Evolutionary conservation across 2,329 filamentous ascomycete species (phyloP).

Genomic region (Colletotrichum orbiculare): DNA sequence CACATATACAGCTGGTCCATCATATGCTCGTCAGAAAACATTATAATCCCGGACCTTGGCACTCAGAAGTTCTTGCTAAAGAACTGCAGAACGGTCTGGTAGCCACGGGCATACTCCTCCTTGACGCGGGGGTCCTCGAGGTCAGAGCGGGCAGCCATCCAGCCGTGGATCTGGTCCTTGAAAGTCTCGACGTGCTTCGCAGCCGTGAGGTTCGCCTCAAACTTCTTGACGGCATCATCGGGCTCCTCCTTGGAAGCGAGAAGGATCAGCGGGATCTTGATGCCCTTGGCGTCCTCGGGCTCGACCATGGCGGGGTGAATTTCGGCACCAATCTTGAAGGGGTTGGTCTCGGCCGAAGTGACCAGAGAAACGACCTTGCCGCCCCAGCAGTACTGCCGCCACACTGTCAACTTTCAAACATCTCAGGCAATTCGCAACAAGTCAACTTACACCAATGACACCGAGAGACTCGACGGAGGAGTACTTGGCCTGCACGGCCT

Average conservation of each 20-base stretch:
- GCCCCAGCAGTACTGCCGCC: slow-evolving; percentile 73
- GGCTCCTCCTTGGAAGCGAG: slow-evolving; percentile 75
- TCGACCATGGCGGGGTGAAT: slow-evolving; percentile 74
- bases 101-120: slow-evolving; percentile 72
- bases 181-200: slow-evolving; percentile 75
- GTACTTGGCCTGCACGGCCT: slow-evolving; percentile 63
- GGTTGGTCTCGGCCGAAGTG: slow-evolving; percentile 61
- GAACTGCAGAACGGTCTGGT: slow-evolving; percentile 68
- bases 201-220: slow-evolving; percentile 62
- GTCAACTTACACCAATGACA: slow-evolving; percentile 65
- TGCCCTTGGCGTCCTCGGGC: slow-evolving; percentile 66
- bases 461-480: slow-evolving; percentile 68
- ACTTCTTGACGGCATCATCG: slow-evolving; percentile 65
- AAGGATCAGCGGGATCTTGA: slow-evolving; percentile 71
- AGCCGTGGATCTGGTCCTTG: slow-evolving; percentile 75
- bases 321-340: slow-evolving; percentile 65
- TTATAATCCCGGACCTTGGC: background rate
- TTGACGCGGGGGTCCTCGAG: slow-evolving; percentile 67
- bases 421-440: background rate
- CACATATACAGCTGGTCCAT: too few relatives aligned
- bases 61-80: slow-evolving; percentile 61
- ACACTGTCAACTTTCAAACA: background rate
- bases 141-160: slow-evolving; percentile 76
- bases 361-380: slow-evolving; percentile 71
- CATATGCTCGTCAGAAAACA: too few relatives aligned